Base-by-base conservation (phyloP, 805 yeast species). In the Diddensiella caesifluorescens region DNA sequence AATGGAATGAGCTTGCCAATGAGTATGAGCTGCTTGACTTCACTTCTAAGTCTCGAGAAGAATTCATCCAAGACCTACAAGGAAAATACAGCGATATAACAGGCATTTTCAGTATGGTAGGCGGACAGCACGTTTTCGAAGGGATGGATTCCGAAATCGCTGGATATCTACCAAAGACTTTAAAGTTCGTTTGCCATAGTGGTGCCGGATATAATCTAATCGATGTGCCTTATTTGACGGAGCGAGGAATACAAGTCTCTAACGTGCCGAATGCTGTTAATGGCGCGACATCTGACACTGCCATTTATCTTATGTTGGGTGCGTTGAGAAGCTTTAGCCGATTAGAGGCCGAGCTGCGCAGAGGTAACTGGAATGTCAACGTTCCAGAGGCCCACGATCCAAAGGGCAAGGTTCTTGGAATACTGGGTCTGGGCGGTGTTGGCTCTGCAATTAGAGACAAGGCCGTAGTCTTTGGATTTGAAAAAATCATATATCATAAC, bases 351-450 rank as follows among this genome's bases (percentile, higher is more conserved):
- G 54, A 55, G 39, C 55, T 74, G 39, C 56, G 66, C 3, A 55
- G 60, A 22, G 80, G 79, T 30, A 56, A 66, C 32, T 77, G 77
- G 74, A 49, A 59, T 33, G 69, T 61, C 7, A 71, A 67, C 3
- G 64, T 67, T 1, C 65, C 65, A 2, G 48, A 67, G 15, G 80
- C 79, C 21, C 62, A 59, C 36, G 74, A 69, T 42, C 79, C 80
- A 20, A 67, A 66, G 44, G 71, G 71, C 22, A 69, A 68, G 51
- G 65, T 66, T 2, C 66, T 77, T 19, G 83, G 83, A 1, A 74
- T 77, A 38, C 61, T 77, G 26, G 83, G 83, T 2, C 66, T 77
- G 70, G 83, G 83, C 4, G 81, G 80, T 4, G 75, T 77, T 55
- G 83, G 83, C 38, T 65, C 75, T 22, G 72, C 75, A 6, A 66